Percentiles rank a stretch among this genome's conserved stretches.
phyloP scores from a whole-genome alignment of 139 green algal species.

The Picochlorum sp. region DNA sequence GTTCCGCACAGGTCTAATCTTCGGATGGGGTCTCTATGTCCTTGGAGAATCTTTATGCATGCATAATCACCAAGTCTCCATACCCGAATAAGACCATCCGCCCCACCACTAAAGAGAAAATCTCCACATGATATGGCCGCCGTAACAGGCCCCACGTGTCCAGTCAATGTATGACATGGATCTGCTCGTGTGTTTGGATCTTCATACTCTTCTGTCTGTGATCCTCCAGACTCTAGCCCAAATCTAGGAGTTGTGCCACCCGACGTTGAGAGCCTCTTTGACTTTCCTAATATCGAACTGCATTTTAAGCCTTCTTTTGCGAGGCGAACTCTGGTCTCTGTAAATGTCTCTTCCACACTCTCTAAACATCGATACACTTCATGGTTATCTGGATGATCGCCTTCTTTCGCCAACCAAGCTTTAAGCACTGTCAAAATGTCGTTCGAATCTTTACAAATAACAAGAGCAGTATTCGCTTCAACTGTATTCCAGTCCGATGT shows the following conservation, averaged over 20 bases:
- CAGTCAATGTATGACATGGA: conserved; percentile 52
- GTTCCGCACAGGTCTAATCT: conserved; percentile 13
- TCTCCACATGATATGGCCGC: conserved; percentile 32
- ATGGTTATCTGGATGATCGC: conserved; percentile 26
- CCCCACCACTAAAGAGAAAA: conserved; percentile 48
- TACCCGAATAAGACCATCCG: conserved; percentile 60
- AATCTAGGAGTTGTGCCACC: not conserved
- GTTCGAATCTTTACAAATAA: conserved; percentile 65
- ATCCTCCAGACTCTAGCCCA: not conserved
- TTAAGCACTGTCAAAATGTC: conserved; percentile 69
- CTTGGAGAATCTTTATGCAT: conserved; percentile 32
- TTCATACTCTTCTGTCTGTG: too few relatives aligned
- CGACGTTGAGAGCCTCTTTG: too few relatives aligned
- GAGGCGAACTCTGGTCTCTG: too few relatives aligned
- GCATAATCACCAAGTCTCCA: conserved; percentile 45
- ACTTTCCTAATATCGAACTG: too few relatives aligned
- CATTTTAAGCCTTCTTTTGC: too few relatives aligned
- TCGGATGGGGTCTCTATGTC: conserved; percentile 63
- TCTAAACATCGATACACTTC: conserved; percentile 56
- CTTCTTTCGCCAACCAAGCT: conserved; percentile 22
- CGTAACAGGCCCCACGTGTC: conserved; percentile 48
- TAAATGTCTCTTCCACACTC: conserved; percentile 2
- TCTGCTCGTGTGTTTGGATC: not conserved
- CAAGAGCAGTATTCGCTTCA: conserved; percentile 66
- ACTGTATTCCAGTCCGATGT: conserved; percentile 81